These are phyloP conservation scores for Aspergillus ochraceus DNA, from an alignment of 2,329 filamentous ascomycete species.

Conservation along the genomic window DNA sequence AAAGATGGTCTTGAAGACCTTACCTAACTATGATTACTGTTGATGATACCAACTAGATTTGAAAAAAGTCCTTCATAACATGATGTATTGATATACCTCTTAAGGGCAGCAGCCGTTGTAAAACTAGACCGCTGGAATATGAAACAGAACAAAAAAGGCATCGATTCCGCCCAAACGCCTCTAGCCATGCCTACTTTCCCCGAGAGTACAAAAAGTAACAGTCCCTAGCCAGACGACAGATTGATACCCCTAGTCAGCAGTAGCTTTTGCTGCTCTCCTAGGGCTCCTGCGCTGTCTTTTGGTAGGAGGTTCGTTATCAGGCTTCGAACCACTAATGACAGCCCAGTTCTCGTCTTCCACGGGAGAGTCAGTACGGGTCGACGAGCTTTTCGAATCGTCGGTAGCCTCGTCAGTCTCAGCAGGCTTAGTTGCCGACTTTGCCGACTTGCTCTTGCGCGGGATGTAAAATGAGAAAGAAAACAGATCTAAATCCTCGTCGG, in stretches of 20 bases:
- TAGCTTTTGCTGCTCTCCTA: conserved; percentile 11
- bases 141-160: background rate
- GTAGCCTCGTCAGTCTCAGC: background rate
- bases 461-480: conserved; percentile 36
- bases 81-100: background rate
- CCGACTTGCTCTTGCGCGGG: conserved; percentile 19
- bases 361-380: conserved; percentile 1
- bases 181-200: background rate
- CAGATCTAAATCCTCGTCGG: conserved; percentile 22
- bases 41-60: conserved; percentile 28
- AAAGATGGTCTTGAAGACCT: conserved; percentile 8
- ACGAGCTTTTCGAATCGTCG: background rate
- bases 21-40: conserved; percentile 8
- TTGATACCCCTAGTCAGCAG: background rate
- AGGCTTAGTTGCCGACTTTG: conserved; percentile 7
- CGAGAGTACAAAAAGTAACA: background rate
- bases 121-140: background rate
- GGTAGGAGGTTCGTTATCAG: conserved; percentile 32
- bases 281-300: conserved; percentile 36
- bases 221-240: background rate
- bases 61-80: background rate
- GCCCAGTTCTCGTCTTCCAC: conserved; percentile 19
- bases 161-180: background rate
- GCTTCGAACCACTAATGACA: conserved; percentile 19
- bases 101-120: background rate